Conservation (phyloP, 345 rosid genomes). For the Ricinus communis region DNA sequence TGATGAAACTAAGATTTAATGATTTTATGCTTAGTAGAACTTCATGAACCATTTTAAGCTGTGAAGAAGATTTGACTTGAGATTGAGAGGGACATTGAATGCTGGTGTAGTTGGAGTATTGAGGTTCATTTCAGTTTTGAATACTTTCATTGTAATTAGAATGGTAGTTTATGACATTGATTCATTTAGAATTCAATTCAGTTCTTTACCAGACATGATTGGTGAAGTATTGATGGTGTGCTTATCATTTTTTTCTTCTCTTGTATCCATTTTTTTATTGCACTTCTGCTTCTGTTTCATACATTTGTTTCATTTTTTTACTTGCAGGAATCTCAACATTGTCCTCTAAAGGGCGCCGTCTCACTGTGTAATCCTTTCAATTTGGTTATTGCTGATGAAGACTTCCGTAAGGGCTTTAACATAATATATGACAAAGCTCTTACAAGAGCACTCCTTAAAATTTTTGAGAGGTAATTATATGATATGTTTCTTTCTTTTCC, state of each 20-base stretch:
- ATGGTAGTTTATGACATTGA: not conserved
- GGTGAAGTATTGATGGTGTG: not conserved
- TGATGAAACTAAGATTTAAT: too few species aligned
- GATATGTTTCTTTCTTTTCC: constrained; percentile 11
- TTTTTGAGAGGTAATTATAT: constrained; percentile 57
- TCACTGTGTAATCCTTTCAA: constrained; percentile 93
- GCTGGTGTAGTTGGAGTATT: not conserved
- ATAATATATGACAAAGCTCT: constrained; percentile 78
- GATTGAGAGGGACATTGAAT: too few species aligned
- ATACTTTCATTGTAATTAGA: not conserved
- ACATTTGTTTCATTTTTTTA: constrained; percentile 12
- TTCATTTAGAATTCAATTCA: not conserved
- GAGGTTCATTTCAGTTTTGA: not conserved
- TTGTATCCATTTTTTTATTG: not conserved
- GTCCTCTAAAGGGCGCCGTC: constrained; percentile 76
- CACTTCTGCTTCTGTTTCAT: not conserved
- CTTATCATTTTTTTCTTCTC: not conserved
- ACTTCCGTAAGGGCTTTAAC: constrained; percentile 92
- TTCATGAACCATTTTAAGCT: not conserved
- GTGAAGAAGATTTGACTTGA: not conserved
- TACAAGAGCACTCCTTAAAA: constrained; percentile 60
- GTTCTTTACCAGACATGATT: not conserved
- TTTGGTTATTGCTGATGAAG: constrained; percentile 86
- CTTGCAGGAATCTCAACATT: constrained; percentile 64
- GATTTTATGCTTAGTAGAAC: not conserved